Base-by-base conservation (phyloP, 352 stramenopile species). In the Globisporangium uncinulatum region DNA sequence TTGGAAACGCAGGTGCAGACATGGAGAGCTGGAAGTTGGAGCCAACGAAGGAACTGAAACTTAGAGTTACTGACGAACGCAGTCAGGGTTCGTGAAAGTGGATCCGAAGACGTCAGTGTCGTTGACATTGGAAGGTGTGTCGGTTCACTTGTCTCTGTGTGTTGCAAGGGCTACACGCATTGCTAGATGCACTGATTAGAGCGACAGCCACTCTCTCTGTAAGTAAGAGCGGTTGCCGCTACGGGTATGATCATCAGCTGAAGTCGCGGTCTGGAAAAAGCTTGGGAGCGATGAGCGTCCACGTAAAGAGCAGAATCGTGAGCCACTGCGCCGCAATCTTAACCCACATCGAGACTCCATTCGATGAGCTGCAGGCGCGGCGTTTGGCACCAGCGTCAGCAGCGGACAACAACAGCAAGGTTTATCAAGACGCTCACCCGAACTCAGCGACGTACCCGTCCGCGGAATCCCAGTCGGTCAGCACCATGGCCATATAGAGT, bases 261-360 rank as follows among this genome's bases (percentile, higher is more conserved):
- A 99, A 98, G 58, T 98, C 94, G 36, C 96, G 73, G 56, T 97
- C 73, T 0, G 95, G 94, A 63, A 98, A 97, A n/a, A 98, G 53
- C 56, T 84, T 89, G 2, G 96, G 96, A 1, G 96, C 96, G 3
- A 97, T 48, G 19, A 98, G 69, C 13, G 95, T 98, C 96, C 95
- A 99, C 8, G 88, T 63, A 66, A 98, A 99, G 2, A 99, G 63
- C 13, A 89, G 53, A 39, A 98, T 83, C n/a, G 86, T 92, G 45
- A 97, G 59, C 94, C 95, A 99, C 59, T 98, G 95, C 21, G 89
- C 84, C 11, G 79, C 70, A 67, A 98, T 96, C 43, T 98, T 93
- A 56, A 99, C 92, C 93, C 94, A 98, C 94, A 98, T 98, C 17
- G 83, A 95, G 1, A 95, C 73, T 14, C 83, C 77, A 36, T 88